Evolutionary conservation across 1,139 yeast genomes (phyloP).

Genomic region (Lodderomyces oxycetoniae): DNA sequence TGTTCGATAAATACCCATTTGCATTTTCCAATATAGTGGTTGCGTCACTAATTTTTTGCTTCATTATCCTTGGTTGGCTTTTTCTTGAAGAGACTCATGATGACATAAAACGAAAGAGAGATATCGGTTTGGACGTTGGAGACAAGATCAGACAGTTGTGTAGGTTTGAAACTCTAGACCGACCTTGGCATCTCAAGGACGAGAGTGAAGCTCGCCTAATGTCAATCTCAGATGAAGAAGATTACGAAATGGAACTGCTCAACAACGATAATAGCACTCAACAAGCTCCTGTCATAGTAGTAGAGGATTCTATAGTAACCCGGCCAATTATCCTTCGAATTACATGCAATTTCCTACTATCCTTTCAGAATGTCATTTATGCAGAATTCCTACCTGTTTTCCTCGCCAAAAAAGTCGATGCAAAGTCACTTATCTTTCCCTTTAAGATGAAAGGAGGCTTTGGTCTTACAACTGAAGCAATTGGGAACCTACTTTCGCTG

Average conservation of each 20-base stretch:
- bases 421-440: constrained; percentile 34
- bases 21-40: constrained; percentile 58
- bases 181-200: constrained; percentile 30
- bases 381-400: constrained; percentile 59
- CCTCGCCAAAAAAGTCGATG: constrained; percentile 43
- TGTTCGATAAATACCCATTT: constrained; percentile 39
- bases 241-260: constrained; percentile 3
- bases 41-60: constrained; percentile 34
- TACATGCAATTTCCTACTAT: constrained; percentile 12
- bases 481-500: constrained; percentile 51
- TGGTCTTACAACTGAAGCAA: constrained; percentile 37
- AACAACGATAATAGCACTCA: too few relatives aligned
- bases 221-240: constrained; percentile 3
- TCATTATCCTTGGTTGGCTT: constrained; percentile 32
- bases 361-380: constrained; percentile 44
- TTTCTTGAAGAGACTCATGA: constrained; percentile 23
- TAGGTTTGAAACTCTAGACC: constrained; percentile 26
- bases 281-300: too few relatives aligned
- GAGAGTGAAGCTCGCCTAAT: constrained; percentile 2
- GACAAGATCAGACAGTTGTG: constrained; percentile 34
- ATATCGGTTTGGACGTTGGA: constrained; percentile 52
- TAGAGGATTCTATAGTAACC: constrained; percentile 19
- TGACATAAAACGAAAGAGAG: constrained; percentile 35
- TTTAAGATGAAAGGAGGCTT: constrained; percentile 27
- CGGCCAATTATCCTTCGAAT: constrained; percentile 20